Base-by-base conservation (phyloP, 495 filamentous ascomycete genomes). In the Podospora pseudoanserina region DNA sequence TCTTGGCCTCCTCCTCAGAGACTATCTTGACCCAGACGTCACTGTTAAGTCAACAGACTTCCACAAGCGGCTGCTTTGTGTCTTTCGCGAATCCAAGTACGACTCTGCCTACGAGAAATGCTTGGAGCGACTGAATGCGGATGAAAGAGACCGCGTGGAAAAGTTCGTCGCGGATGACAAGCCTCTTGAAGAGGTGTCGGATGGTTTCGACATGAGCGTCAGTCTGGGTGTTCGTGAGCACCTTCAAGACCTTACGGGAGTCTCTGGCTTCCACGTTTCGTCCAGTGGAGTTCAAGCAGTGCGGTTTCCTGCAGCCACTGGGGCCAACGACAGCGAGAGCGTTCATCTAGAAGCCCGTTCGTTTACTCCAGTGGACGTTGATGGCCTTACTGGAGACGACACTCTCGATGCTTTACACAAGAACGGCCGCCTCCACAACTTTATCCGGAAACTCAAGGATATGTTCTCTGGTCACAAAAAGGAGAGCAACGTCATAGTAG, bases 221-320 rank as follows among this genome's bases (percentile, higher is more conserved):
- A 67, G 65, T 39, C 32, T 67, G 18, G 65, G 65, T 30, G 59
- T 67, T 39, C 65, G 65, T 26, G 65, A 67, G 57, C 65, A 67
- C 58, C 16, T 67, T 18, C 54, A 67, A 59, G 6, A 55, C 44
- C n/a, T 67, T 3, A 26, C 44, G 34, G 56, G 57, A 6, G 39
- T 49, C 6, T 1, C 39, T 49, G 9, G 5, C 1, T 11, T 49
- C 13, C 39, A 49, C 9, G 39, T 49, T 7, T 49, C 39, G 9
- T 49, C 39, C 39, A 49, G 6, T 16, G 39, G 39, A 49, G 39
- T 49, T 16, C 39, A 49, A 13, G 39, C 39, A 3, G 9, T 49
- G 39, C 7, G 39, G 39, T 13, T 49, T 49, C 39, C 39, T 11
- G 2, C 39, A 13, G 13, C 39, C 9, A 16, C 9, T 49, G 39